These are phyloP conservation scores for Stenogyne calaminthoides DNA, from an alignment of 305 asterid genomes.

Conservation along the genomic window DNA sequence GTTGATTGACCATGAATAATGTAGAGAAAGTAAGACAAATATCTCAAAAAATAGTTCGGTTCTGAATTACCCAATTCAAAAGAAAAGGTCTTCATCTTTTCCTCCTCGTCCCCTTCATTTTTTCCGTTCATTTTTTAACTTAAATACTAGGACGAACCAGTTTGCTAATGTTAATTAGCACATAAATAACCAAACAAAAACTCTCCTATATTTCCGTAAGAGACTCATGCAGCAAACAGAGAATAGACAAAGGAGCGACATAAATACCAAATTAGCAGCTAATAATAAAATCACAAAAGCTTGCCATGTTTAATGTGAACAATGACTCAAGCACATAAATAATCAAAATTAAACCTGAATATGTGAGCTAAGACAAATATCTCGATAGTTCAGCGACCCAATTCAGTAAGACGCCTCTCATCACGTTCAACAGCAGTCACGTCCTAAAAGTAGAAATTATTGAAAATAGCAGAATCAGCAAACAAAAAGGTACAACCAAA, in stretches of 20 bases:
- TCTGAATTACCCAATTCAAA: too few species aligned
- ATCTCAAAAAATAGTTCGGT: too few species aligned
- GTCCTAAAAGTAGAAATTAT: conserved; percentile 51
- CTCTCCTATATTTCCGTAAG: background rate
- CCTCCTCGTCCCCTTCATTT: background rate
- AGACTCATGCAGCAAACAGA: background rate
- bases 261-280: background rate
- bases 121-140: background rate
- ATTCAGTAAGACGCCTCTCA: conserved; percentile 87
- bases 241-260: background rate
- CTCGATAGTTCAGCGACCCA: conserved; percentile 89
- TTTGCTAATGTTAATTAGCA: background rate
- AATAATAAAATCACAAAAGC: background rate
- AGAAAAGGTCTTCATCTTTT: background rate
- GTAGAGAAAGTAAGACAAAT: background rate
- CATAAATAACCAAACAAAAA: background rate
- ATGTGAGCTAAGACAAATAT: conserved; percentile 82
- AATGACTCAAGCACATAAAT: background rate
- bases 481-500: background rate
- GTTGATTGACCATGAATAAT: background rate
- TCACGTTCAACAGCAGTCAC: conserved; percentile 75
- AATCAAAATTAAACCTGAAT: conserved; percentile 57
- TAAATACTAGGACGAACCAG: background rate
- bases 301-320: background rate
- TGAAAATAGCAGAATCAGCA: conserved; percentile 15